Conservation (phyloP, 108 stramenopile species). For the Skeletonema marinoi region DNA sequence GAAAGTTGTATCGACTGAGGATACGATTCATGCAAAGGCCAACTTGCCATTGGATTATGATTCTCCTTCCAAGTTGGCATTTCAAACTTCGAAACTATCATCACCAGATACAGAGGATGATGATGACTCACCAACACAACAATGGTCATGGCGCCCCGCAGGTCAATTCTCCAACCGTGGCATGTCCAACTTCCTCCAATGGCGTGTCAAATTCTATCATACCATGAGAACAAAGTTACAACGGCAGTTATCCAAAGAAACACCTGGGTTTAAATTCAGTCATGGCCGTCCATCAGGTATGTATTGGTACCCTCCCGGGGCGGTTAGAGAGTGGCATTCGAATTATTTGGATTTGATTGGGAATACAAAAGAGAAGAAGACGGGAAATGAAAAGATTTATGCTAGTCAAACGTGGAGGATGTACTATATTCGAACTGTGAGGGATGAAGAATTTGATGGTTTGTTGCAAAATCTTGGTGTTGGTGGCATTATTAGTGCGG, state of each 20-base stretch:
- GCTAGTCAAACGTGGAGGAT: constrained; percentile 46
- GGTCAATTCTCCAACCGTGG: constrained; percentile 33
- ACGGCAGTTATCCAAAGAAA: neutral
- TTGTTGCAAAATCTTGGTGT: constrained; percentile 54
- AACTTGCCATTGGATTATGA: constrained; percentile 10
- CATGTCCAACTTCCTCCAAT: constrained; percentile 3
- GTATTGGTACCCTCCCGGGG: constrained; percentile 53
- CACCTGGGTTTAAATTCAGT: constrained; percentile 5
- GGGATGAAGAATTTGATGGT: constrained; percentile 77
- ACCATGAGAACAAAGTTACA: constrained; percentile 29
- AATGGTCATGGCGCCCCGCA: constrained; percentile 40
- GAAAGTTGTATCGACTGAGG: constrained; percentile 20
- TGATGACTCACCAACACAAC: constrained; percentile 13
- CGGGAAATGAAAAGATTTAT: constrained; percentile 26
- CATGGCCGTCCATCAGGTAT: constrained; percentile 40
- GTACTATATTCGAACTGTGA: constrained; percentile 37
- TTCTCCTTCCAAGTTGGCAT: constrained; percentile 24
- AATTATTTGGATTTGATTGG: constrained; percentile 38
- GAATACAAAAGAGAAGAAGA: neutral
- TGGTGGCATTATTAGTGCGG: constrained; percentile 28
- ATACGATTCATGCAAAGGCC: constrained; percentile 34
- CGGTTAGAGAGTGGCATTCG: constrained; percentile 45
- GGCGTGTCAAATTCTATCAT: constrained; percentile 17
- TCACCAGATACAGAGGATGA: neutral
- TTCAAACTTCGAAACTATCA: constrained; percentile 6